phyloP scores from a whole-genome alignment of 2,329 filamentous ascomycete genomes.

The Aspergillus novofumigatus region DNA sequence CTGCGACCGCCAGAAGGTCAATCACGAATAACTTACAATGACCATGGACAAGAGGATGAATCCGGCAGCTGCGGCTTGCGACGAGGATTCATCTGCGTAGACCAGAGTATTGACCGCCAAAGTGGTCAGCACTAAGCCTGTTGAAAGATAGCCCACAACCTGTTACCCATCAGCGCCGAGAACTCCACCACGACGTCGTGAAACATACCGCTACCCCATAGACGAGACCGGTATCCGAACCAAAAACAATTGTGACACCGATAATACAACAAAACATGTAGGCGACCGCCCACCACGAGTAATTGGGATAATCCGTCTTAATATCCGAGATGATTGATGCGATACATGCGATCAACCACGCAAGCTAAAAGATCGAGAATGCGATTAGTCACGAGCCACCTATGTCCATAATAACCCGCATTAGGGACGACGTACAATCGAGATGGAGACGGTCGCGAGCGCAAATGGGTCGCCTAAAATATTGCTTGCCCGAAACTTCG shows the following conservation, averaged over 20 bases:
- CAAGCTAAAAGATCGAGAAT: slow-evolving; percentile 58
- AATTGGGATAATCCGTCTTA: slow-evolving; percentile 65
- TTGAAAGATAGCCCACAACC: slow-evolving; percentile 80
- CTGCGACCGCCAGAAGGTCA: neutral
- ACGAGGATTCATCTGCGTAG: slow-evolving; percentile 65
- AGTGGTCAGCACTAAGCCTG: slow-evolving; percentile 78
- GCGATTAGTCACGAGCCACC: neutral
- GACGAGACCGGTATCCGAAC: slow-evolving; percentile 75
- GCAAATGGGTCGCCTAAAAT: slow-evolving; percentile 96
- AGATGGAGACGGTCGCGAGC: slow-evolving; percentile 87
- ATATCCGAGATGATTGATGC: slow-evolving; percentile 71
- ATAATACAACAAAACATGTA: slow-evolving; percentile 81
- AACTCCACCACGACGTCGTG: neutral
- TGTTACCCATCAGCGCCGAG: slow-evolving; percentile 32
- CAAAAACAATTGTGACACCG: slow-evolving; percentile 77
- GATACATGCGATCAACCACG: slow-evolving; percentile 91
- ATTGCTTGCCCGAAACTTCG: slow-evolving; percentile 72
- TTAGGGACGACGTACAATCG: slow-evolving; percentile 61
- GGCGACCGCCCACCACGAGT: slow-evolving; percentile 85
- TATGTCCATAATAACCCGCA: neutral
- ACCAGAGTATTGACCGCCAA: slow-evolving; percentile 83
- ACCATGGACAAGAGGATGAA: slow-evolving; percentile 94
- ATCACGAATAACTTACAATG: slow-evolving; percentile 57
- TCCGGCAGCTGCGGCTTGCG: slow-evolving; percentile 83
- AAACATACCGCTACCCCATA: slow-evolving; percentile 76